Evolutionary conservation across 1,284 basidiomycete genomes (phyloP).

Genomic region (Trichosporon coremiiforme): DNA sequence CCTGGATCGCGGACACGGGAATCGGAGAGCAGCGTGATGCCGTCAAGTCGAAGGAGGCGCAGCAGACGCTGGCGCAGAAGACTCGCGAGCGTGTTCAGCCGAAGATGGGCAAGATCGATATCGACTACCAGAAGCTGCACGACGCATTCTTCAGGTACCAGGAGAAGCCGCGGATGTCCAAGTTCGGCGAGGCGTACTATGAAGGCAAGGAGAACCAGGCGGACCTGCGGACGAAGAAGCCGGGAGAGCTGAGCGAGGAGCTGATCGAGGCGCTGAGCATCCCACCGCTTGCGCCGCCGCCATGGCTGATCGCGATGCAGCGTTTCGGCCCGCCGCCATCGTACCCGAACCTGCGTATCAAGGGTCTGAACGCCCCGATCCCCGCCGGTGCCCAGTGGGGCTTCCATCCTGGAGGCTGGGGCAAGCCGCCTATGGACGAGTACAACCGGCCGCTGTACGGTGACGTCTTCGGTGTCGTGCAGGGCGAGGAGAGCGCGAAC

Average conservation of each 20-base stretch:
- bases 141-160: slow-evolving; percentile 99
- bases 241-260: slow-evolving; percentile 94
- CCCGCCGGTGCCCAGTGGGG: slow-evolving; percentile 99
- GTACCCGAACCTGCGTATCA: slow-evolving; percentile 93
- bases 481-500: slow-evolving; percentile 67
- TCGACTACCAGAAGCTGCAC: slow-evolving; percentile 99
- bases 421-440: slow-evolving; percentile 97
- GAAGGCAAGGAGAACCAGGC: slow-evolving; percentile 99
- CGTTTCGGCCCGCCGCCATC: slow-evolving; percentile 96
- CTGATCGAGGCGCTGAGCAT: slow-evolving; percentile 97
- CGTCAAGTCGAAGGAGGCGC: slow-evolving; percentile 94
- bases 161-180: slow-evolving; percentile 76
- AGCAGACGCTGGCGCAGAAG: slow-evolving; percentile 90
- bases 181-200: slow-evolving; percentile 97
- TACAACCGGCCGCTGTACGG: slow-evolving; percentile 96
- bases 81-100: slow-evolving; percentile 98
- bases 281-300: slow-evolving; percentile 95
- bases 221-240: slow-evolving; percentile 90
- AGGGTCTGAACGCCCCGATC: slow-evolving; percentile 95
- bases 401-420: slow-evolving; percentile 99
- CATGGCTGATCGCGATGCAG: slow-evolving; percentile 99
- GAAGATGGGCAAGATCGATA: slow-evolving; percentile 99
- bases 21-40: slow-evolving; percentile 98
- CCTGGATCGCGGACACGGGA: slow-evolving; percentile 97
- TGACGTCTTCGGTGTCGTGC: slow-evolving; percentile 92